These are phyloP conservation scores for Amylostereum areolatum DNA, from an alignment of 1,284 basidiomycete genomes.

Conservation along the genomic window DNA sequence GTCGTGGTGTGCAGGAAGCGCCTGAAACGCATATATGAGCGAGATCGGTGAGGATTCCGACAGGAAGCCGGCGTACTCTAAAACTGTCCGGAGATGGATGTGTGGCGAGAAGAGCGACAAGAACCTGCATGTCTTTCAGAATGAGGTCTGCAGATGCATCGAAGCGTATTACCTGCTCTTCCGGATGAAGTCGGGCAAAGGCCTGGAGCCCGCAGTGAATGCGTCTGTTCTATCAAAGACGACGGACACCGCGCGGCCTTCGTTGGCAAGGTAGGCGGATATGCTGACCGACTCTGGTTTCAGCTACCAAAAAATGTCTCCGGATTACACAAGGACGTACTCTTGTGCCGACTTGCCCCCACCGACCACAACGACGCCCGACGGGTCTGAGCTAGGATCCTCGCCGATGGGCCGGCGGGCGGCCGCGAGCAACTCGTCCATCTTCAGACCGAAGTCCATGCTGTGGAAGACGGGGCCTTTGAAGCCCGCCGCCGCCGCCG, in stretches of 20 bases:
- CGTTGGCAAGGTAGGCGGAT: conserved; percentile 39
- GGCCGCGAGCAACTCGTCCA: too few relatives aligned
- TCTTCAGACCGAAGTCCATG: conserved; percentile 37
- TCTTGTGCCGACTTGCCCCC: conserved; percentile 55
- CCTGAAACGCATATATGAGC: conserved; percentile 6
- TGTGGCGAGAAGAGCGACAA: conserved; percentile 18
- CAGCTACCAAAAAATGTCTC: too few relatives aligned
- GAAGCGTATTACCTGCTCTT: conserved; percentile 58
- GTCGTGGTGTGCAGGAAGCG: conserved; percentile 22
- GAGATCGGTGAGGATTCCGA: not conserved
- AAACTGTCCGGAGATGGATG: conserved; percentile 12
- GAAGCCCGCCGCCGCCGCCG: conserved; percentile 33
- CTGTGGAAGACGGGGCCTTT: conserved; percentile 47
- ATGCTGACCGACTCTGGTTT: too few relatives aligned
- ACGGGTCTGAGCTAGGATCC: too few relatives aligned
- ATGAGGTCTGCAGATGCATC: too few relatives aligned
- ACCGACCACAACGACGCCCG: conserved; percentile 40
- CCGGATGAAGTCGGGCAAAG: conserved; percentile 37
- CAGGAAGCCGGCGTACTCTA: conserved; percentile 16
- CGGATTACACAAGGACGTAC: conserved; percentile 20
- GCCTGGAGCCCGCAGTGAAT: conserved; percentile 31
- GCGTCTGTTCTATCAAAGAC: conserved; percentile 43
- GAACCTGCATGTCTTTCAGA: too few relatives aligned
- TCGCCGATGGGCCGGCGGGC: too few relatives aligned
- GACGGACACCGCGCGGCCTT: conserved; percentile 34